Evolutionary conservation across 441 rosid species (phyloP), one percentile per base, ranked within the genome.

Genomic region (Viola pubescens): DNA sequence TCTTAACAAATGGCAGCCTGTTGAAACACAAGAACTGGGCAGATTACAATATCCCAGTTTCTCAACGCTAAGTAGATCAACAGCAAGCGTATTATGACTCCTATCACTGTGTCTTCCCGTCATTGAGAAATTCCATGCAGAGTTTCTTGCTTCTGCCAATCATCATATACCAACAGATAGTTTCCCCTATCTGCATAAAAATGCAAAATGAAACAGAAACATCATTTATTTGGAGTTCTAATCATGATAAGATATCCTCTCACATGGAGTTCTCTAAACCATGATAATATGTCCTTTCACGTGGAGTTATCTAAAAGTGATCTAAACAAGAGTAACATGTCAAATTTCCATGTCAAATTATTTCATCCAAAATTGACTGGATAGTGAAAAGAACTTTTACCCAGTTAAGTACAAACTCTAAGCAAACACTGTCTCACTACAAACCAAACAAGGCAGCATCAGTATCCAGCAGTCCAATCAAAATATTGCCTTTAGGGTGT

Each of bases 291-390:
- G 34, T 50, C 48, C n/a, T 26, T 60, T 49, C 9, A 39, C 10
- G 6, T 9, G 9, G 4, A 19, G 42, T 50, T 10, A 10, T 3
- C 40, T 7, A n/a, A 14, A n/a, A 4, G 9, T 26, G 57, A 34
- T 13, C 48, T 39, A n/a, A 19, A 7, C 60, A 48, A 54, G 37
- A 62, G 43, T 16, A 8, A 42, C 48, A 46, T 55, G 48, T 54
- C 50, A 3, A 52, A 52, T 40, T 44, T 13, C 13, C 48, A 38
- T 55, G 54, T 54, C 43, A 3, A 52, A 52, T 40, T 44, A 10
- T 42, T 12, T 26, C 55, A 60, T 39, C 13, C 45, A 44, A 4
- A 47, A 37, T 54, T 43, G 39, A 12, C 38, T 16, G 45, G 5
- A 12, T 12, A 48, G 40, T 26, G 34, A 26, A n/a, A 40, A 38